Conservation (phyloP, 78 protist species). For the Guillardia theta region DNA sequence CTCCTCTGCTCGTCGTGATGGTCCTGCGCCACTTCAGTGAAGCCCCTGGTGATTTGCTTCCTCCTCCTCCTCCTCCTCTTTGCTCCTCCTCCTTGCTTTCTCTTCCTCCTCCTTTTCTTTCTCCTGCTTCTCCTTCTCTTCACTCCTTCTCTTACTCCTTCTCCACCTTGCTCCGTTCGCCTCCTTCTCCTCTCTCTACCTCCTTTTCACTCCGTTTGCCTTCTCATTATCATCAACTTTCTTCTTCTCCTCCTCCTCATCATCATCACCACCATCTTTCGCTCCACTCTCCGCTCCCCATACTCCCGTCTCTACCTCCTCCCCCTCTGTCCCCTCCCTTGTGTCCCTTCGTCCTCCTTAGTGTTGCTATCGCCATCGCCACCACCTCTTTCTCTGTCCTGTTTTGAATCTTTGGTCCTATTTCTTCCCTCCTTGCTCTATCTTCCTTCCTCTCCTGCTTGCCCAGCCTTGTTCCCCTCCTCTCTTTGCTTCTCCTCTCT, state of each 20-base stretch:
- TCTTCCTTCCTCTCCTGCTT: no score
- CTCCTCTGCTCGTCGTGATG: conserved; percentile 8
- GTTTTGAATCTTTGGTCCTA: not conserved
- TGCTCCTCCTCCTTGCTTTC: not conserved
- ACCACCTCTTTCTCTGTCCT: not conserved
- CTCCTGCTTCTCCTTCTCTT: not conserved
- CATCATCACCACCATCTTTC: no score
- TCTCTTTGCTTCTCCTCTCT: not conserved
- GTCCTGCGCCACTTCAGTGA: conserved; percentile 30
- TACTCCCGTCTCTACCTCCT: not conserved
- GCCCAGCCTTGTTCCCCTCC: not conserved
- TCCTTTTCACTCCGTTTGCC: not conserved
- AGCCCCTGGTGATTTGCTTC: not conserved
- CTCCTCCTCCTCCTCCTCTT: not conserved
- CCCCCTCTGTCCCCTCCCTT: not conserved
- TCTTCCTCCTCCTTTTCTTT: not conserved
- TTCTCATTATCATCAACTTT: not conserved
- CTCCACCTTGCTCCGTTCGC: no score
- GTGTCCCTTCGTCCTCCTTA: not conserved
- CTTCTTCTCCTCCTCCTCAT: not conserved
- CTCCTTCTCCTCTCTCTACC: not conserved
- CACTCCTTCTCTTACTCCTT: not conserved
- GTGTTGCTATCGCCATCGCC: not conserved
- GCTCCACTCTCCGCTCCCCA: no score
- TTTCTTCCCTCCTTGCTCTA: not conserved